Percentiles rank a stretch among this genome's conserved stretches.
Evolutionary conservation across 2,329 filamentous ascomycete genomes (phyloP).

Genomic region (Alternaria viburni): DNA sequence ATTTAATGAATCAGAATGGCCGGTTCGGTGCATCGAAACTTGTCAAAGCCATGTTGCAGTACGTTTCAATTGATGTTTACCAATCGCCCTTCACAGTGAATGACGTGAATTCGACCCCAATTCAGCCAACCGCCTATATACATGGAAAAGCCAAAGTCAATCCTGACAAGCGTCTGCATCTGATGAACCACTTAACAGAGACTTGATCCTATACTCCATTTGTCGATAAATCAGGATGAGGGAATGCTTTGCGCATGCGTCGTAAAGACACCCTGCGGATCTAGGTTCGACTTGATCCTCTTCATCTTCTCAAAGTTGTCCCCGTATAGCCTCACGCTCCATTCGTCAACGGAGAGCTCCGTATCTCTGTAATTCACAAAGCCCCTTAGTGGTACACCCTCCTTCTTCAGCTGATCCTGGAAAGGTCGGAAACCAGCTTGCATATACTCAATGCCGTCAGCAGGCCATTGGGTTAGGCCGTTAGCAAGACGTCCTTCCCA

Average conservation of each 20-base stretch:
- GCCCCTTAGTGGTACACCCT: constrained; percentile 17
- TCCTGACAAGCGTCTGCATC: too few species aligned
- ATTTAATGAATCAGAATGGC: background rate
- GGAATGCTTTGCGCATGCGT: constrained; percentile 13
- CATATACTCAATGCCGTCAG: constrained; percentile 24
- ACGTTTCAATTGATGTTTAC: background rate
- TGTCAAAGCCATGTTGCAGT: background rate
- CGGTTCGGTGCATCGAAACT: background rate
- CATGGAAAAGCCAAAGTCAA: too few species aligned
- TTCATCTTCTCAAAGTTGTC: constrained; percentile 25
- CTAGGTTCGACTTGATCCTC: constrained; percentile 18
- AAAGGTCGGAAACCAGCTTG: constrained; percentile 23
- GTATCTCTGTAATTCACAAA: constrained; percentile 30
- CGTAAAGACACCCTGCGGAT: constrained; percentile 19
- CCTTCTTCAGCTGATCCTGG: constrained; percentile 15
- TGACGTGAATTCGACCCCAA: background rate
- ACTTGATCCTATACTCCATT: too few species aligned
- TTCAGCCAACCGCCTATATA: too few species aligned
- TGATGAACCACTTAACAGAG: background rate
- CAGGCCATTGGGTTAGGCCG: constrained; percentile 17
- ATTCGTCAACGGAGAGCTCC: constrained; percentile 17
- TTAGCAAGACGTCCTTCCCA: constrained; percentile 19
- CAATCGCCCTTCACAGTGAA: background rate
- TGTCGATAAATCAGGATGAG: background rate
- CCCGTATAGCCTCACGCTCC: constrained; percentile 24